A percentile compares a stretch with the other conserved stretches of the same genome.
Conservation (phyloP, 306 rosid genomes). For the Ochetophila trinervis region DNA sequence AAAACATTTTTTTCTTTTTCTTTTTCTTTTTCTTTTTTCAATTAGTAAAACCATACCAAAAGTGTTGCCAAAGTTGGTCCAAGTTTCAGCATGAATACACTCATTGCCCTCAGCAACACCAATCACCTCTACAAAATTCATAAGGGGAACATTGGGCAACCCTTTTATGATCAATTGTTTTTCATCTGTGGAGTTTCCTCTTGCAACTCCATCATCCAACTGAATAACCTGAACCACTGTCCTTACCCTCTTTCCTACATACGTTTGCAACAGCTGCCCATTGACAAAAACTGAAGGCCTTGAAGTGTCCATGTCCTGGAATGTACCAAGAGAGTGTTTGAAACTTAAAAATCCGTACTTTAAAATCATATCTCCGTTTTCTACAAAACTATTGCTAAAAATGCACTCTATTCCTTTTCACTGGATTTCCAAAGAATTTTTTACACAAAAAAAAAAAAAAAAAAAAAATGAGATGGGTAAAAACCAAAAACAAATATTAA, state of each 20-base stretch:
- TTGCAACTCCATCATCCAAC: constrained; percentile 42
- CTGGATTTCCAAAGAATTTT: too few relatives aligned
- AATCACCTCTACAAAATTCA: constrained; percentile 59
- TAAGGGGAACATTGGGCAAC: constrained; percentile 38
- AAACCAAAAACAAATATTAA: too few relatives aligned
- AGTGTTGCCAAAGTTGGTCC: constrained; percentile 67
- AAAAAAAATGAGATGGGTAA: too few relatives aligned
- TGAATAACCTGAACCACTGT: constrained; percentile 51
- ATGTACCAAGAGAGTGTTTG: not conserved
- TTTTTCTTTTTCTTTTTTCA: not conserved
- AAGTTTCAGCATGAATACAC: constrained; percentile 53
- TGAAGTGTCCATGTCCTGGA: constrained; percentile 58
- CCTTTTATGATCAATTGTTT: constrained; percentile 52
- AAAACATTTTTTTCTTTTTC: too few relatives aligned
- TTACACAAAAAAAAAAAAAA: too few relatives aligned
- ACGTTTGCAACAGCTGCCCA: constrained; percentile 41
- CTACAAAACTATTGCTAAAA: too few relatives aligned
- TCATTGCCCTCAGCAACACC: constrained; percentile 57
- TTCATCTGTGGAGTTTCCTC: constrained; percentile 67
- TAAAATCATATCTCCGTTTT: too few relatives aligned
- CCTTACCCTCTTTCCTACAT: constrained; percentile 59
- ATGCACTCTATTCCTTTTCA: too few relatives aligned
- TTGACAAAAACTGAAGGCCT: constrained; percentile 63
- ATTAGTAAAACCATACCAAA: constrained; percentile 39
- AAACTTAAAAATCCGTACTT: too few relatives aligned